phyloP scores from a whole-genome alignment of 352 stramenopile species.

The Globisporangium takayamanum region DNA sequence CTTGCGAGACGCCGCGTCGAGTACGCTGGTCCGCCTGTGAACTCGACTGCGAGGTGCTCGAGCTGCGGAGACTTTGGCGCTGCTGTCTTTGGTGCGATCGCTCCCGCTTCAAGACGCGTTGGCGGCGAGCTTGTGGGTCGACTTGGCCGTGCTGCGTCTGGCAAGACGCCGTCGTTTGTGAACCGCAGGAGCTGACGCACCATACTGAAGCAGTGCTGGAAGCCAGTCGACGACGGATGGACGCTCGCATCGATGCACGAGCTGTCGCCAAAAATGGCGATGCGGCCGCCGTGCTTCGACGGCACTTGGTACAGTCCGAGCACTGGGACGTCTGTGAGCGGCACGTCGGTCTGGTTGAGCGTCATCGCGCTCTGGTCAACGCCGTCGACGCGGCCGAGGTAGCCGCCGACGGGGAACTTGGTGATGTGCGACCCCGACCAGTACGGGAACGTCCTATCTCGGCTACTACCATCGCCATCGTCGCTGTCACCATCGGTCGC shows the following conservation, averaged over 20 bases:
- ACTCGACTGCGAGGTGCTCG: slow-evolving; percentile 32
- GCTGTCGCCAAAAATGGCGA: slow-evolving; percentile 70
- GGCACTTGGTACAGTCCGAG: slow-evolving; percentile 66
- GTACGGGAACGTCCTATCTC: slow-evolving; percentile 33
- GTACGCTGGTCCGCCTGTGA: slow-evolving; percentile 13
- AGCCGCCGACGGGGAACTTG: slow-evolving; percentile 59
- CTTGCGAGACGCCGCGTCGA: slow-evolving; percentile 3
- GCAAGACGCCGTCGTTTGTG: slow-evolving; percentile 39
- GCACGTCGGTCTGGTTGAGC: slow-evolving; percentile 41
- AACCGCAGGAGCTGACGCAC: slow-evolving; percentile 49
- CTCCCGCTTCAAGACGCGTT: neutral
- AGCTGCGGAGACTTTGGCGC: slow-evolving; percentile 3
- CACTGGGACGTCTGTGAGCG: slow-evolving; percentile 34
- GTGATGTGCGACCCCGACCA: slow-evolving; percentile 59
- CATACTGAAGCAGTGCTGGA: slow-evolving; percentile 60
- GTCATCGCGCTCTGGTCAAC: slow-evolving; percentile 43
- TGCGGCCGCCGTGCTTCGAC: slow-evolving; percentile 48
- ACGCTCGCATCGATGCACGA: slow-evolving; percentile 66
- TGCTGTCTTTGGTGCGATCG: neutral
- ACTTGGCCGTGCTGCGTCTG: neutral
- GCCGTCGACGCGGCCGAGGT: slow-evolving; percentile 49
- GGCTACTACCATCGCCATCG: slow-evolving; percentile 11
- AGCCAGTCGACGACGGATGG: slow-evolving; percentile 26
- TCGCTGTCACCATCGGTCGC: slow-evolving; percentile 15
- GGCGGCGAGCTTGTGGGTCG: neutral